Base-by-base conservation (phyloP, 2,329 filamentous ascomycete genomes). In the Aspergillus udagawae region DNA sequence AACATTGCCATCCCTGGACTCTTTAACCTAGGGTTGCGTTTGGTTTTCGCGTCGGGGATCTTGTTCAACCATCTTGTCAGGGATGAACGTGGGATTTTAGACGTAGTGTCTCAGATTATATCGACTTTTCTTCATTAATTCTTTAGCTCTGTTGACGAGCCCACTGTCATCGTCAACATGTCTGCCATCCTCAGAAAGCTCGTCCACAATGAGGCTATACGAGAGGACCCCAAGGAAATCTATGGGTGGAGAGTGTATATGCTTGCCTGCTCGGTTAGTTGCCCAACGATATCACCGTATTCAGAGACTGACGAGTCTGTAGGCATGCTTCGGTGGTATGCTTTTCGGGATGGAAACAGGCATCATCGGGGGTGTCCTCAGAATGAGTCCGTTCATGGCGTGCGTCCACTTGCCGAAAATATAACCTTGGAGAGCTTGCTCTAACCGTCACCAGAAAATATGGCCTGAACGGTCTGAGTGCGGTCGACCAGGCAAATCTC, bases 131-230 rank as follows among this genome's bases (percentile, higher is more conserved):
- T 21, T 41, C 6, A 14, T 4, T 38, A 29, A 17, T 12, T 25
- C 21, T 48, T 32, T 38, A 47, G 3, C 49, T 32, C 21, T 49
- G 29, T 29, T 28, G 14, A 35, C 6, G 51, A 4, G 48, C 25
- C 50, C 3, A 56, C 12, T 9, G 21, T 45, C 42, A 12, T 58
- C 63, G 53, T 51, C 65, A 70, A 41, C 53, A 81, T 82, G 69
- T 65, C 70, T 51, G 64, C 61, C 55, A 69, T 86, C 63, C 79
- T 88, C 55, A 78, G 78, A 64, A 75, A 74, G 64, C 77, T 88
- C 67, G 81, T 88, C 64, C 83, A 83, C 73, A 90, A 90, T 77
- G 86, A 90, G 70, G 84, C 88, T 48, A 89, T 90, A 83, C 85
- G 82, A 67, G 73, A 76, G 38, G 87, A 90, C 67, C 87, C 87